Base-by-base conservation (phyloP, 106 monocot genomes). In the Acorus calamus region DNA sequence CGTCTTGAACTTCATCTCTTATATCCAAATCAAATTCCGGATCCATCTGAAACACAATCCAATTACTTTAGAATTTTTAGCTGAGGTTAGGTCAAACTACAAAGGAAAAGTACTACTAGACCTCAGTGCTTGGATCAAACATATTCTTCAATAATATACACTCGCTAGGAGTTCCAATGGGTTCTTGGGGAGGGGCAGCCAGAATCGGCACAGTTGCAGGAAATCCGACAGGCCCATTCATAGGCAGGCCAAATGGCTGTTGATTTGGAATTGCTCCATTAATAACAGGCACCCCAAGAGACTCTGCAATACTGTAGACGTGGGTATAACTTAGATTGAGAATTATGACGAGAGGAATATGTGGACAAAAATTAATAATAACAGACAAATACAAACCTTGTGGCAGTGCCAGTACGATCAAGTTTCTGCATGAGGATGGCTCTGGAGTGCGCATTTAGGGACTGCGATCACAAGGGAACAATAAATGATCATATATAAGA, bases 1-100 rank as follows among this genome's bases (percentile, higher is more conserved):
- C 74, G 11, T 75, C 74, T 11, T 68, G 59, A 4, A 75, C 68
- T n/a, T 75, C 68, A 53, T 75, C 74, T 50, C 62, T 67, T 28
- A 75, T 68, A 47, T 75, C 74, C 68, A 75, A 56, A 12, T 75
- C 74, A 75, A 75, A 75, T 5, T 75, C 74, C 4, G 68, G 74
- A 46, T 67, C 68, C 6, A 62, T 75, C 74, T 75, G 54, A 59
- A 74, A 7, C 3, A 59, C 4, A 64, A 56, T 46, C 6, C 9
- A 52, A 11, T 2, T 4, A 13, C 28, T 28, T 28, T 28, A 28
- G 28, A 28, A 28, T 28, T 28, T 28, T 28, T 28, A 28, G 28
- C 28, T 28, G 28, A 28, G 28, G 28, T 28, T 69, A 48, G 12
- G 6, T 7, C 57, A 49, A 50, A 49, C 68, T 68, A 28, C 9